Percentiles rank a stretch among this genome's conserved stretches.
Evolutionary conservation across 768 basidiomycete species (phyloP).

Genomic region (Termitomyces bulborhizus): DNA sequence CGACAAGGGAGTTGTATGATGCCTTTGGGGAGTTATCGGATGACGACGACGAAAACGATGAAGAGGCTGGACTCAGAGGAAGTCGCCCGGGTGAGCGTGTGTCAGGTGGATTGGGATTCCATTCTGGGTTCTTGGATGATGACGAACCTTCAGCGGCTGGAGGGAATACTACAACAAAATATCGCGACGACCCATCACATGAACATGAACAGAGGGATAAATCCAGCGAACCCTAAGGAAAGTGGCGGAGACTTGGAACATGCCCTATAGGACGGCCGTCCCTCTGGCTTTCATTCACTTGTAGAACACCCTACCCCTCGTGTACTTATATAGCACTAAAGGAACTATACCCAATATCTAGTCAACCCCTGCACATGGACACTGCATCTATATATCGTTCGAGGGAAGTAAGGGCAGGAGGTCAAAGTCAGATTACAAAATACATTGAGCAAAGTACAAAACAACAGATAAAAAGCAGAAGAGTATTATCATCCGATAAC

Average conservation of each 20-base stretch:
- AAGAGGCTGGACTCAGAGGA: conserved; percentile 56
- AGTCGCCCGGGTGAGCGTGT: conserved; percentile 26
- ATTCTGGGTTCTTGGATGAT: conserved; percentile 80
- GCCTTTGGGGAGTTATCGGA: conserved; percentile 91
- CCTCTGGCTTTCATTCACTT: background rate
- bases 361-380: background rate
- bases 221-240: conserved; percentile 30
- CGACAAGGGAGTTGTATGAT: conserved; percentile 89
- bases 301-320: background rate
- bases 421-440: background rate
- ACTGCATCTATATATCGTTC: background rate
- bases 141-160: conserved; percentile 45
- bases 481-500: conserved; percentile 38
- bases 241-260: conserved; percentile 77
- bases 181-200: conserved; percentile 51
- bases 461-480: background rate
- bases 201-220: conserved; percentile 13
- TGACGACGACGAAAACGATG: conserved; percentile 73
- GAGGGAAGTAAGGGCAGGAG: background rate
- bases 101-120: conserved; percentile 47
- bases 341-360: background rate
- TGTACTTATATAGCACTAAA: conserved; percentile 2
- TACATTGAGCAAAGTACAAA: conserved; percentile 1
- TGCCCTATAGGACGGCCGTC: conserved; percentile 27
- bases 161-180: conserved; percentile 25